Base-by-base conservation (phyloP, 352 stramenopile genomes). In the Hyphochytrium catenoides region DNA sequence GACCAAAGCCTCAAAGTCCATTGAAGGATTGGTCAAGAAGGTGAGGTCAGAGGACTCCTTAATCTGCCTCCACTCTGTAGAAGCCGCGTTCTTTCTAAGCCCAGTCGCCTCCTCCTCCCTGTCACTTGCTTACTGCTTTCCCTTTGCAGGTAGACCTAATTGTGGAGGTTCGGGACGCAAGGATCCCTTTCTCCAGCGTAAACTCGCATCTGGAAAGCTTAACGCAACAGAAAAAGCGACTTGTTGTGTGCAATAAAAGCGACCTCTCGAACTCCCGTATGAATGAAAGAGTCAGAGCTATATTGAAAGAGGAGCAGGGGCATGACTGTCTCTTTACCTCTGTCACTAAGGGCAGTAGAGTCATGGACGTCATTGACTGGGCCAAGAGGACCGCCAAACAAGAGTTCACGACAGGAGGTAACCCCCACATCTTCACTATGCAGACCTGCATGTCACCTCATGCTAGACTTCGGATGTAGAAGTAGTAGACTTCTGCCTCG, bases 191-290 rank as follows among this genome's bases (percentile, higher is more conserved):
- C 47, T 78, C 62, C 48, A 82, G 67, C 8, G 68, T 66, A 25
- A 84, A 84, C 26, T 64, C 69, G 20, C 46, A 74, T 28, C 56
- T 84, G 15, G 68, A 79, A 21, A 57, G 73, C 41, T 55, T 63
- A 5, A 60, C 62, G 41, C 57, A 50, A 33, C 69, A 64, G 41
- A 84, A 81, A 53, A 66, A 62, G 20, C 63, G 68, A 1, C 47
- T 84, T 20, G 55, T 84, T 23, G 68, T 84, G 21, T 77, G 81
- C 29, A 84, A 84, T 52, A 84, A 84, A 52, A 74, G 56, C 39
- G 69, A 84, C 44, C 39, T 84, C 40, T 63, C 68, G 26, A 84
- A 84, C 46, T 58, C 62, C 22, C 79, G 81, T 33, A 60, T 82
- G 63, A 62, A 78, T 46, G 51, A 64, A 29, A 52, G 53, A n/a